These are phyloP conservation scores for Heterobasidion parviporum DNA, from an alignment of 1,284 basidiomycete genomes.

Conservation along the genomic window DNA sequence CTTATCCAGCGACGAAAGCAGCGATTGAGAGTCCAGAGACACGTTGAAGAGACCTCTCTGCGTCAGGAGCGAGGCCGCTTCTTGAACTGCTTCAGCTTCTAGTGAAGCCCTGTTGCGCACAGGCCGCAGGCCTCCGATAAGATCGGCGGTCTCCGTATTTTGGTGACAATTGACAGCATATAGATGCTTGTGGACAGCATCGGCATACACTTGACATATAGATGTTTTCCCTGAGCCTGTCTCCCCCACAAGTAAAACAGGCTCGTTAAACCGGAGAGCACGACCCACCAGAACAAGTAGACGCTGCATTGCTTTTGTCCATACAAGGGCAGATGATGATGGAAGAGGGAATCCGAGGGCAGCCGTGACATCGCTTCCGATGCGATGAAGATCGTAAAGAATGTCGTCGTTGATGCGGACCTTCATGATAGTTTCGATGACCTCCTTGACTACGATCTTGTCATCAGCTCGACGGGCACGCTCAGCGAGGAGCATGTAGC, in stretches of 20 bases:
- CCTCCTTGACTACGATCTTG: conserved; percentile 83
- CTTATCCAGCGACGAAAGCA: conserved; percentile 28
- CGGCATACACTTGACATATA: conserved; percentile 86
- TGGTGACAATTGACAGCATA: conserved; percentile 93
- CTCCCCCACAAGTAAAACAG: conserved; percentile 95
- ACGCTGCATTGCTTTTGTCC: conserved; percentile 91
- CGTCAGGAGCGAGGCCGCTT: conserved; percentile 34
- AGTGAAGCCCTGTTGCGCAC: conserved; percentile 67
- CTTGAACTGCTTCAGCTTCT: conserved; percentile 37
- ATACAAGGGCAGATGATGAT: conserved; percentile 54
- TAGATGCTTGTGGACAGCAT: conserved; percentile 55
- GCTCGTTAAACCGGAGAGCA: conserved; percentile 87
- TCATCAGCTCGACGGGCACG: conserved; percentile 83
- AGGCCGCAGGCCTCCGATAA: conserved; percentile 92
- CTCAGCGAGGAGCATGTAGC: conserved; percentile 97
- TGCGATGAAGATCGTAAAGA: conserved; percentile 60
- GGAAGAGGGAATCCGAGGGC: conserved; percentile 56
- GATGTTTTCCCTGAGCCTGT: conserved; percentile 98
- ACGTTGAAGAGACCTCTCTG: conserved; percentile 27
- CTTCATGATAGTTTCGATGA: conserved; percentile 88
- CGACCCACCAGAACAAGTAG: conserved; percentile 81
- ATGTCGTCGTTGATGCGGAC: conserved; percentile 71
- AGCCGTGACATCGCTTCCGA: conserved; percentile 31
- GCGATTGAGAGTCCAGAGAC: conserved; percentile 23
- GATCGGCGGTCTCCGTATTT: conserved; percentile 98